phyloP scores from a whole-genome alignment of 352 stramenopile genomes.

The Lagenidium giganteum region DNA sequence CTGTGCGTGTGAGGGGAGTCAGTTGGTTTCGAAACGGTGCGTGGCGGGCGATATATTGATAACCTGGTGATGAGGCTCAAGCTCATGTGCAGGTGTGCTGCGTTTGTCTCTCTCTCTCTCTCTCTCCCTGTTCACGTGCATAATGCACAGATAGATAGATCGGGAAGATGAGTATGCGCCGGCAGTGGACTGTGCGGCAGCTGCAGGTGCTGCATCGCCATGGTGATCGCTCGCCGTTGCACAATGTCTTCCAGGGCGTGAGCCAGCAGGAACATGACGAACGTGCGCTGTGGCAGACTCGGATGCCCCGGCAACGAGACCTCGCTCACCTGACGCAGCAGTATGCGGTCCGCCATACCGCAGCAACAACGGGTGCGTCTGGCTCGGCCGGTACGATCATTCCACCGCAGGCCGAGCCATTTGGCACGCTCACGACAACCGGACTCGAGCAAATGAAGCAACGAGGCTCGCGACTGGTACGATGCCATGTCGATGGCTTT shows the following conservation, averaged over 20 bases:
- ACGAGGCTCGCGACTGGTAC: constrained; percentile 44
- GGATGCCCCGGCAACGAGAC: constrained; percentile 47
- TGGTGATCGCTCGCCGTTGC: constrained; percentile 70
- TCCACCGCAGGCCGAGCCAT: constrained; percentile 51
- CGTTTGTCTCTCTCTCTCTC: no score
- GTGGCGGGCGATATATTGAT: no score
- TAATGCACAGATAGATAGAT: no score
- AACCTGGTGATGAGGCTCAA: no score
- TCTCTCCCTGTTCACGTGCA: no score
- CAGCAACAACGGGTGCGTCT: no score
- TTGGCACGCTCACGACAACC: constrained; percentile 56
- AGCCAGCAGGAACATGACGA: no score
- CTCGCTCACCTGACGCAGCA: not conserved
- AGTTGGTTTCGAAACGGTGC: constrained; percentile 18
- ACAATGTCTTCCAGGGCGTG: constrained; percentile 59
- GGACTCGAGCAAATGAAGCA: constrained; percentile 66
- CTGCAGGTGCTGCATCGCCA: constrained; percentile 78
- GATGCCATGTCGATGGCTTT: no score
- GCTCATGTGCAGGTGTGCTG: no score
- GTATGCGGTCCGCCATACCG: no score
- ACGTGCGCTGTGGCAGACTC: constrained; percentile 29
- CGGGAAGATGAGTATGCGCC: not conserved
- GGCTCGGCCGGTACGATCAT: no score
- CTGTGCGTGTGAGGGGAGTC: no score
- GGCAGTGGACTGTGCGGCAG: constrained; percentile 40